These are phyloP conservation scores for Coccomyxa subellipsoidea DNA, from an alignment of 163 green algal genomes.

Conservation along the genomic window DNA sequence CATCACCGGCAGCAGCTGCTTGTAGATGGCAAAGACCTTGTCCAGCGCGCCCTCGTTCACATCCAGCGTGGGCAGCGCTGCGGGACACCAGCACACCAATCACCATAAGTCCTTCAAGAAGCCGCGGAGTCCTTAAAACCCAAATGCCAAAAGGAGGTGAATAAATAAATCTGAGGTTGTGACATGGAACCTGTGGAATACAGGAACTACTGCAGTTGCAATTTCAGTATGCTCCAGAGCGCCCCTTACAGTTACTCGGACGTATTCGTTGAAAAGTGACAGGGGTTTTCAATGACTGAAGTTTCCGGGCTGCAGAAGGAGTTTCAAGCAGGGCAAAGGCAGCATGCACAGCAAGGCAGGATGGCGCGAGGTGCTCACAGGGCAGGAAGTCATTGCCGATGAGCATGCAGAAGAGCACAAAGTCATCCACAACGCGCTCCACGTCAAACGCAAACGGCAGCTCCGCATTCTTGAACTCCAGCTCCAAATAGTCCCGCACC, in stretches of 20 bases:
- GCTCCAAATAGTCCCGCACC: conserved; percentile 88
- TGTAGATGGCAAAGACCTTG: conserved; percentile 85
- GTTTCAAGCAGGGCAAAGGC: not conserved
- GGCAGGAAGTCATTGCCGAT: conserved; percentile 96
- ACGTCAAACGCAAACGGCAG: conserved; percentile 71
- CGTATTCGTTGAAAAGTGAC: no score
- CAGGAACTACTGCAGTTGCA: no score
- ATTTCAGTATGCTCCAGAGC: no score
- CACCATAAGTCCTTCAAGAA: no score
- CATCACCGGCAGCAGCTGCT: conserved; percentile 70
- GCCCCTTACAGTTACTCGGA: no score
- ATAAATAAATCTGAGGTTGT: no score
- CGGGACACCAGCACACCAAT: conserved; percentile 12
- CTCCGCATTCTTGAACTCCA: conserved; percentile 67
- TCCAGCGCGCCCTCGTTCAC: conserved; percentile 87
- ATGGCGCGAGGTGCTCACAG: conserved; percentile 6
- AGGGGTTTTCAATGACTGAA: no score
- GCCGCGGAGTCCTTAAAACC: no score
- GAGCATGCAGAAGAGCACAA: conserved; percentile 95
- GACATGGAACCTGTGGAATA: no score
- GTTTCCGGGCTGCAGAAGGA: no score
- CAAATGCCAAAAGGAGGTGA: no score
- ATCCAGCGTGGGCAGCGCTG: conserved; percentile 85
- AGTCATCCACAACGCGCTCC: conserved; percentile 92
- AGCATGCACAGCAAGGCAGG: not conserved